These are phyloP conservation scores for Arthroderma sp. DNA, from an alignment of 2,329 filamentous ascomycete species.

Conservation along the genomic window DNA sequence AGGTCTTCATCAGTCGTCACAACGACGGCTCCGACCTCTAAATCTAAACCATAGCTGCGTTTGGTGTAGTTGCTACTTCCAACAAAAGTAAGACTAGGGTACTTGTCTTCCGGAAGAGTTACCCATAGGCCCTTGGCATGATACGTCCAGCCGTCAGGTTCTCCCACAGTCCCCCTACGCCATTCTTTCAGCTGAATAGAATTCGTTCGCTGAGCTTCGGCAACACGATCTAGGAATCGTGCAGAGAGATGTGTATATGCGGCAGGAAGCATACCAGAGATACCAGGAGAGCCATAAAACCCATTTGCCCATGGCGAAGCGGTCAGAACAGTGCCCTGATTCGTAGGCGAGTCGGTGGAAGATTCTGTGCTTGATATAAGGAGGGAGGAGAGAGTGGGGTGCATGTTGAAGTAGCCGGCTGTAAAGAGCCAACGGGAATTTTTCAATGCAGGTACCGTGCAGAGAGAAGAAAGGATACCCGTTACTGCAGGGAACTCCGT, in stretches of 20 bases:
- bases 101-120: slow-evolving; percentile 44
- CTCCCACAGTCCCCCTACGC: slow-evolving; percentile 66
- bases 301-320: slow-evolving; percentile 90
- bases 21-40: slow-evolving; percentile 79
- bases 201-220: slow-evolving; percentile 38
- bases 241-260: slow-evolving; percentile 84
- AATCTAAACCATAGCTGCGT: slow-evolving; percentile 77
- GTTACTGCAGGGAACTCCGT: slow-evolving; percentile 79
- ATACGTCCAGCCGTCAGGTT: slow-evolving; percentile 86
- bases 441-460: slow-evolving; percentile 45
- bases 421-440: slow-evolving; percentile 87
- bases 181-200: slow-evolving; percentile 73
- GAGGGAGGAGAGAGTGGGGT: slow-evolving; percentile 65
- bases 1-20: slow-evolving; percentile 64
- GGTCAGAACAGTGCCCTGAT: slow-evolving; percentile 69
- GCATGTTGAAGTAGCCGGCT: slow-evolving; percentile 96
- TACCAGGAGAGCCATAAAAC: slow-evolving; percentile 76
- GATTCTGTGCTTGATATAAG: slow-evolving; percentile 53
- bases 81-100: slow-evolving; percentile 67
- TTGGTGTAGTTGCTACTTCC: slow-evolving; percentile 95
- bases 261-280: slow-evolving; percentile 79
- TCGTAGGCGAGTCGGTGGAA: slow-evolving; percentile 19
- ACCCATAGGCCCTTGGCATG: slow-evolving; percentile 96
- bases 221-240: slow-evolving; percentile 58
- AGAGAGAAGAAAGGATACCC: slow-evolving; percentile 56